Evolutionary conservation across 768 basidiomycete species (phyloP).

Genomic region (Lactarius psammicola): DNA sequence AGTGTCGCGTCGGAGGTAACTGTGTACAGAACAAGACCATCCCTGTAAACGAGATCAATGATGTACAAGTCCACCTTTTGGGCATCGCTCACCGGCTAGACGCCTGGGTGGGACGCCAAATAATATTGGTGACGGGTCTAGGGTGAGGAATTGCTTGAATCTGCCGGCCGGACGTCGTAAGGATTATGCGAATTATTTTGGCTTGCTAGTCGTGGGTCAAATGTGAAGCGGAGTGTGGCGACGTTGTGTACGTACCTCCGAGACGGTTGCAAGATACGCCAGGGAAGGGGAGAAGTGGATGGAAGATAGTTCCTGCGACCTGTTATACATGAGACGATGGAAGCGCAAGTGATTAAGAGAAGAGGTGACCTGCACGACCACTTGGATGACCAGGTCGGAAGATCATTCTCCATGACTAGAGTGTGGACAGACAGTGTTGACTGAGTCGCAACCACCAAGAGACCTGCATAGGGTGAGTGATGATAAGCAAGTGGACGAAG

Average conservation of each 20-base stretch:
- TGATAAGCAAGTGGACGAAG: slow-evolving; percentile 32
- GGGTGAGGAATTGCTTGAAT: slow-evolving; percentile 72
- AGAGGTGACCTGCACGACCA: slow-evolving; percentile 61
- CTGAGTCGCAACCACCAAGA: slow-evolving; percentile 67
- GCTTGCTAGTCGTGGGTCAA: slow-evolving; percentile 45
- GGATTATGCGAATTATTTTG: slow-evolving; percentile 60
- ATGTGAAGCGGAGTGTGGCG: slow-evolving; percentile 2
- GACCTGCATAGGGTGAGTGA: slow-evolving; percentile 45
- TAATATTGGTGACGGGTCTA: slow-evolving; percentile 63
- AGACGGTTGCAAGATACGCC: slow-evolving; percentile 66
- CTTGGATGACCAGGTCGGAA: slow-evolving; percentile 80
- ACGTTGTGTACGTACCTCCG: slow-evolving; percentile 42
- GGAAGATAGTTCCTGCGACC: slow-evolving; percentile 50
- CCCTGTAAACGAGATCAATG: slow-evolving; percentile 41
- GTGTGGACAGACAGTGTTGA: slow-evolving; percentile 69
- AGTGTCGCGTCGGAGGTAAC: slow-evolving; percentile 79
- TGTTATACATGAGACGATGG: slow-evolving; percentile 31
- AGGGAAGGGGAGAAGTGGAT: slow-evolving; percentile 73
- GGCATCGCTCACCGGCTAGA: slow-evolving; percentile 57
- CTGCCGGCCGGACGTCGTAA: slow-evolving; percentile 68
- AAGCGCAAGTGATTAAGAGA: slow-evolving; percentile 1
- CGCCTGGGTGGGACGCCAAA: slow-evolving; percentile 69
- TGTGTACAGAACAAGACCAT: slow-evolving; percentile 79
- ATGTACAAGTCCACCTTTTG: slow-evolving; percentile 7
- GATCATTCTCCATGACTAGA: slow-evolving; percentile 74